phyloP scores from a whole-genome alignment of 176 grass and related monocot genomes.

The Pontederia crassipes region DNA sequence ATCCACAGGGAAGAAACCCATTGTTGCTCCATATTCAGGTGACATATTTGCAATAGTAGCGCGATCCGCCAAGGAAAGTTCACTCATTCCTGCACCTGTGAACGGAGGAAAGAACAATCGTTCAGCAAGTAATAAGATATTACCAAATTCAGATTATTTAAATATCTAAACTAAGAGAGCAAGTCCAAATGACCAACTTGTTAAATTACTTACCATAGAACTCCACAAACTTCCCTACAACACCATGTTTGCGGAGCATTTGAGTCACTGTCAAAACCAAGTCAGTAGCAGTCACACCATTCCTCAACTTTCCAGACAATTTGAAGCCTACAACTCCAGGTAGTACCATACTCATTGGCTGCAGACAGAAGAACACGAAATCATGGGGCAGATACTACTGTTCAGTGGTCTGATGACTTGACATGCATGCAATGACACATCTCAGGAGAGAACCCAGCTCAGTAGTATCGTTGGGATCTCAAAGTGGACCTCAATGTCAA shows the following conservation, averaged over 20 bases:
- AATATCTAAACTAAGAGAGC: not conserved
- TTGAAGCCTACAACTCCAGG: conserved; percentile 96
- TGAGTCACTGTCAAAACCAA: conserved; percentile 96
- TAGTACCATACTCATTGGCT: conserved; percentile 98
- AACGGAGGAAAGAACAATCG: not conserved
- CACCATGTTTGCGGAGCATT: conserved; percentile 93
- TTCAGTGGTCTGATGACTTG: not conserved
- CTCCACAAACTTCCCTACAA: conserved; percentile 95
- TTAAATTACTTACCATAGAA: conserved; percentile 56
- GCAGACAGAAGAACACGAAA: conserved; percentile 22
- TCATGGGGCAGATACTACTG: not conserved
- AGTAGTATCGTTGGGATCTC: too few relatives aligned
- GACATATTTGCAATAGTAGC: conserved; percentile 99
- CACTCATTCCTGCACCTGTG: conserved; percentile 72
- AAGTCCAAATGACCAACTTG: not conserved
- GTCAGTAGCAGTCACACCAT: conserved; percentile 92
- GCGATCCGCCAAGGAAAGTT: conserved; percentile 84
- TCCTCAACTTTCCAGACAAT: conserved; percentile 73
- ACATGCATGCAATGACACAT: too few relatives aligned
- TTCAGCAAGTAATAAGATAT: not conserved
- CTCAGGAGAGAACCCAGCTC: too few relatives aligned
- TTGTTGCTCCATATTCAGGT: conserved; percentile 96
- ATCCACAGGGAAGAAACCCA: conserved; percentile 98
- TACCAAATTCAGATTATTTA: not conserved
- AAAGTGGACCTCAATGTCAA: too few relatives aligned